These are phyloP conservation scores for Xerocomus potaroensis DNA, from an alignment of 768 basidiomycete species.

Conservation along the genomic window DNA sequence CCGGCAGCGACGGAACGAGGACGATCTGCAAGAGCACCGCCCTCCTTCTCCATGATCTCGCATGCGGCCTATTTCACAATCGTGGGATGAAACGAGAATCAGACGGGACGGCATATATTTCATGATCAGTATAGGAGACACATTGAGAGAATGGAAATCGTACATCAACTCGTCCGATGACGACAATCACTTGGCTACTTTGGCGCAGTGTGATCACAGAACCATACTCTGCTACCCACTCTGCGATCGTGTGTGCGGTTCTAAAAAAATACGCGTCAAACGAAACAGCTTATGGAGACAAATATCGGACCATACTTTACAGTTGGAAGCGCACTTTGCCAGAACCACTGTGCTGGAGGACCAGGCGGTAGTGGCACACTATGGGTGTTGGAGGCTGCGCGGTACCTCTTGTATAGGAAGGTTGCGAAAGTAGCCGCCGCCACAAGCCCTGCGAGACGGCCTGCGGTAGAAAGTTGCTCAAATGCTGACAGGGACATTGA, in stretches of 20 bases:
- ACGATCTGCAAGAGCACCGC: conserved; percentile 44
- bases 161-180: conserved; percentile 24
- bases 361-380: conserved; percentile 25
- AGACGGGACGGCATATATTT: background rate
- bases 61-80: conserved; percentile 41
- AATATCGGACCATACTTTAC: conserved; percentile 12
- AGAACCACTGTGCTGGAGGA: conserved; percentile 23
- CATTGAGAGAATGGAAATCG: too few relatives aligned
- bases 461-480: background rate
- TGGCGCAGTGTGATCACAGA: conserved; percentile 52
- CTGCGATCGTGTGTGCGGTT: conserved; percentile 35
- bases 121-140: background rate
- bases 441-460: conserved; percentile 3
- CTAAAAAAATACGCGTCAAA: background rate
- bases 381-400: background rate
- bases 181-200: conserved; percentile 29
- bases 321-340: conserved; percentile 18
- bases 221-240: conserved; percentile 54
- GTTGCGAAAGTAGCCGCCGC: background rate
- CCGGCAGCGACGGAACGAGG: conserved; percentile 49
- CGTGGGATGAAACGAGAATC: background rate
- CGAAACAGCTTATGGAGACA: background rate
- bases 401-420: conserved; percentile 3
- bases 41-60: conserved; percentile 60
- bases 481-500: background rate